Evolutionary conservation across 2,329 filamentous ascomycete genomes (phyloP), one percentile per base, ranked within the genome.

Genomic region (Atkinsonella texensis): DNA sequence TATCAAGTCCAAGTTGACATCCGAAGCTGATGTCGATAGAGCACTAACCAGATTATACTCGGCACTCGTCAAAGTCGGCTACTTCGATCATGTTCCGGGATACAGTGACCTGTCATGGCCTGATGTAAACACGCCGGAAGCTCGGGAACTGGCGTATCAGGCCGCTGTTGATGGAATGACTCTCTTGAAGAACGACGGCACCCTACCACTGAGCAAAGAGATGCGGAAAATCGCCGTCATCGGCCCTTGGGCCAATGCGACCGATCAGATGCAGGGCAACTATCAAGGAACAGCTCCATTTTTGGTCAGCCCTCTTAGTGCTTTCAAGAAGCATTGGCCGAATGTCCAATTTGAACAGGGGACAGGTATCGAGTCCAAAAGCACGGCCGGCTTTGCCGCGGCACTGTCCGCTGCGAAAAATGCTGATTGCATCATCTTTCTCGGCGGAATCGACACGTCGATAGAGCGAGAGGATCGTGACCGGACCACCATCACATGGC

Each of bases 181-280:
- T 1, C 62, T 79, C 2, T 60, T 81, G 20, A 81, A 81, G 64
- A 82, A 82, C 54, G 67, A 78, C 51, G 70, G 68, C 6, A 65
- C 69, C 0, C 65, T 78, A 3, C 76, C 76, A 0, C 60, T 81
- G 66, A 70, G 55, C 11, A 55, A 54, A 33, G 33, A 46, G 0
- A 39, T 52, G n/a, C 23, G 44, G 7, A 53, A 52, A 3, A 49
- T 62, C 10, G 62, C 62, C 13, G 47, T 69, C 5, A 58, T 69
- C 28, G 67, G 66, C 0, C 62, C 65, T 45, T 20, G 80, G 31
- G 57, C 57, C 13, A 60, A 63, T 32, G 56, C 39, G 77, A 79
- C 11, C 72, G 35, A 42, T 40, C 54, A 60, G 38, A 54, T 61
- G 54, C 58, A 59, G 45, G 58, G 58, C 8, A 59, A 60, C 39